Evolutionary conservation across 371 early-diverging fungal species (phyloP).

Genomic region (Actinomortierella ambigua): DNA sequence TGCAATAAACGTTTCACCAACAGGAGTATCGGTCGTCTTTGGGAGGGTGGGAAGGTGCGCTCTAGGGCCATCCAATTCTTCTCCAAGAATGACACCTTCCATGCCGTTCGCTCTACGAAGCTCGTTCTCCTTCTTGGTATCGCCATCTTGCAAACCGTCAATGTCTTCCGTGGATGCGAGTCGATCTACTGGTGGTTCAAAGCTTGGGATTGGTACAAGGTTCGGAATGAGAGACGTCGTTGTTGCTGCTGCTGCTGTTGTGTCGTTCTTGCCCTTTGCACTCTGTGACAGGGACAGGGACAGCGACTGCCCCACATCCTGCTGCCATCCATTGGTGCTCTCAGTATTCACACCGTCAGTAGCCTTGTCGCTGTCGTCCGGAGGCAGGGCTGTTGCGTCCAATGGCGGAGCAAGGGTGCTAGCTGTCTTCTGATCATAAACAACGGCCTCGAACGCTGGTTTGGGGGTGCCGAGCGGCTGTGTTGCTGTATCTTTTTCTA

Average conservation of each 20-base stretch:
- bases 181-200: constrained; percentile 12
- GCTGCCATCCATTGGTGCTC: neutral
- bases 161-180: too few relatives aligned
- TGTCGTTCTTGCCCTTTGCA: neutral
- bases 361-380: neutral
- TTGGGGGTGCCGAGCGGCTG: constrained; percentile 6
- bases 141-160: neutral
- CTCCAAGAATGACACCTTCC: too few relatives aligned
- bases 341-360: neutral
- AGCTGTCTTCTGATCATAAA: constrained; percentile 26
- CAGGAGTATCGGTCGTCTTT: too few relatives aligned
- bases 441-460: constrained; percentile 28
- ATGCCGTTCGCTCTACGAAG: too few relatives aligned
- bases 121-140: neutral
- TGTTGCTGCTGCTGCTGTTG: neutral
- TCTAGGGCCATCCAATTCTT: too few relatives aligned
- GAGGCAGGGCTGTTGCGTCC: neutral
- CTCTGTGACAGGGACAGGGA: neutral
- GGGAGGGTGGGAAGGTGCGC: too few relatives aligned
- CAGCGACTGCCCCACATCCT: neutral
- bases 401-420: constrained; percentile 27
- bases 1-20: too few relatives aligned
- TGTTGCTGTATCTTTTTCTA: too few relatives aligned
- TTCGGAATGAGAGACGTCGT: neutral
- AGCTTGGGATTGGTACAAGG: constrained; percentile 25